Percentiles rank a stretch among this genome's conserved stretches.
These are phyloP conservation scores for Candolleomyces aberdarensis DNA, from an alignment of 768 basidiomycete genomes.

Conservation along the genomic window DNA sequence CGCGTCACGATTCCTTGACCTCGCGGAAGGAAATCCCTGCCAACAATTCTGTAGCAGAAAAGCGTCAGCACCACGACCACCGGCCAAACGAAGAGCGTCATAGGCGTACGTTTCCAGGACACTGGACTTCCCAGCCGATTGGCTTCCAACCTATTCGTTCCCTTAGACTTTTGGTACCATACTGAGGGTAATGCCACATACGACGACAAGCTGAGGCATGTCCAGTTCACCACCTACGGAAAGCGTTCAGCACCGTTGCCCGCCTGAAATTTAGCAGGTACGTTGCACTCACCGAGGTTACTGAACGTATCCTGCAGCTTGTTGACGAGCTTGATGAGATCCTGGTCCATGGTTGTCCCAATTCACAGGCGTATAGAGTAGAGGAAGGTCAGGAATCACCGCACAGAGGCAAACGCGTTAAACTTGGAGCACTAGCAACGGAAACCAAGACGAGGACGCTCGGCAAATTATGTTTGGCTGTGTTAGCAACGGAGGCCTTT, in stretches of 20 bases:
- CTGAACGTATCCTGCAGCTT: constrained; percentile 91
- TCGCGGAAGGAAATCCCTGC: constrained; percentile 85
- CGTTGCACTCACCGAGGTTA: constrained; percentile 66
- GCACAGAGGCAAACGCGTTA: constrained; percentile 12
- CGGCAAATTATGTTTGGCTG: constrained; percentile 15
- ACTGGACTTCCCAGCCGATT: constrained; percentile 95
- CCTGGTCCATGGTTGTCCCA: constrained; percentile 72
- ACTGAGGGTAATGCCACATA: constrained; percentile 37
- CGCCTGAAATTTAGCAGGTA: constrained; percentile 9
- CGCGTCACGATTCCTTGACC: constrained; percentile 95
- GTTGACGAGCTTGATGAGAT: constrained; percentile 93
- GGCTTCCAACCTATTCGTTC: constrained; percentile 78
- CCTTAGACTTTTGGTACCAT: constrained; percentile 11
- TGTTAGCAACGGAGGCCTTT: constrained; percentile 12
- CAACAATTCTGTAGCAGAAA: constrained; percentile 70
- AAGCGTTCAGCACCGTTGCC: neutral
- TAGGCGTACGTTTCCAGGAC: constrained; percentile 86
- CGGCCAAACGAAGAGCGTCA: neutral
- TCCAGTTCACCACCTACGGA: constrained; percentile 79
- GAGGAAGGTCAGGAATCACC: constrained; percentile 3
- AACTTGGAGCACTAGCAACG: constrained; percentile 6
- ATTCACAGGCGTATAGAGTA: neutral
- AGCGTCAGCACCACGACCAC: constrained; percentile 2
- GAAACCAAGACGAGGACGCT: constrained; percentile 9
- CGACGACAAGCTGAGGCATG: constrained; percentile 89